Base-by-base conservation (phyloP, 306 rosid species). In the Malus asiatica region DNA sequence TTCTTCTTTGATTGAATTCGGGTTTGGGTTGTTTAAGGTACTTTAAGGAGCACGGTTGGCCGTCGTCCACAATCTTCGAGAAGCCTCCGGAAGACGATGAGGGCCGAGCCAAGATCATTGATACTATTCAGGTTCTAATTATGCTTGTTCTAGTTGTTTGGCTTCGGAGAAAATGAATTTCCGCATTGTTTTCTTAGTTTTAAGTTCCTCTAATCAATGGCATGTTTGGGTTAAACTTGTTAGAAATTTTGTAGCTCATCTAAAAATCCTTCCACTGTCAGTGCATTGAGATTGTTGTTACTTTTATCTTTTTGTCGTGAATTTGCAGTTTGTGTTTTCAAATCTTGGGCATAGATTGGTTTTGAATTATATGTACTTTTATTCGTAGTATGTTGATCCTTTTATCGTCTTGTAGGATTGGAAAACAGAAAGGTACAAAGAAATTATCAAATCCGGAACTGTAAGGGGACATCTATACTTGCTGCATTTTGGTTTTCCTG, bases 351-450 rank as follows among this genome's bases (percentile, higher is more conserved):
- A 66, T 66, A 19, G 46, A 65, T 65, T 16, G 25, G 22, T 18
- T 42, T 42, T 30, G 70, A 32, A 35, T 8, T 12, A 11, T 3
- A 4, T 46, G 44, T 2, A 12, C 27, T 52, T 42, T 42, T 51
- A 70, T 68, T 44, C 42, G 6, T 4, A 8, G 23, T 76, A 48
- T 38, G 68, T 82, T 81, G 82, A 73, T 72, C 40, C 32, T 80
- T 66, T 65, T 29, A 73, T 80, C 72, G 62, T 81, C 42, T 59
- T 80, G 87, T 78, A 95, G 98, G 97, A 92, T 79, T 95, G 98
- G 98, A 95, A 95, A 85, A 95, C 97, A 2, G 96, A 92, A 77
- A 87, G 98, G 86, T 95, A 95, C 87, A 90, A 95, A 79, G 97
- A 92, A 58, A 95, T 92, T 72, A 85, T 95, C 80, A 95, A 92